Evolutionary conservation across 768 basidiomycete genomes (phyloP), one percentile per base, ranked within the genome.

Genomic region (Tylopilus cervinicoccineus): DNA sequence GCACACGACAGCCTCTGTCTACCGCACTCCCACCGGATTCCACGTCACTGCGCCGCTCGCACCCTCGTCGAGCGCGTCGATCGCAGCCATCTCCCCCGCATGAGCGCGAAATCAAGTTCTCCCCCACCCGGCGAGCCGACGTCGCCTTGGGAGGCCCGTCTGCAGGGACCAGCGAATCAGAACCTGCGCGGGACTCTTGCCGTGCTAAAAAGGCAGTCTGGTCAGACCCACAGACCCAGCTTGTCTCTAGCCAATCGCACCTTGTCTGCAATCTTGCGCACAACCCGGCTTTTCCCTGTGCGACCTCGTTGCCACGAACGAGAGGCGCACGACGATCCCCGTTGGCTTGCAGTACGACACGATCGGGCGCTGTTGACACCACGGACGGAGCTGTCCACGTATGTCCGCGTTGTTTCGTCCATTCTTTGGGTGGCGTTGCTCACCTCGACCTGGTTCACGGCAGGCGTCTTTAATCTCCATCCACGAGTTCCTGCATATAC

Each of bases 31-130:
- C 7, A 91, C 78, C 1, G 90, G 88, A 55, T 94, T 90, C 93
- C 91, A 94, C 47, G 77, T 83, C 39, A 87, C 71, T 0, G 84
- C 81, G 6, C 91, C 90, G 0, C 71, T 74, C 34, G 79, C 74
- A 0, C 87, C 92, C 39, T 74, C 62, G 59, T 94, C 89, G 0
- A 93, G 70, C 0, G 65, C 74, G 59, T 91, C 81, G 1, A 95
- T 72, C 19, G 61, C 64, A 0, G 59, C 55, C 73, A 94, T 79
- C 45, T 93, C 90, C 34, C 77, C 78, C 20, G 62, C 64, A 28
- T 68, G 24, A 95, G 68, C 49, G 78, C 76, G 55, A 93, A 94
- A 58, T 88, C 82, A 54, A 76, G 59, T 95, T 95, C n/a, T 81
- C 80, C 26, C 68, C 66, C 54, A 96, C 87, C 17, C 90, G 79